phyloP scores from a whole-genome alignment of 768 basidiomycete species.

The Amanita thiersii region DNA sequence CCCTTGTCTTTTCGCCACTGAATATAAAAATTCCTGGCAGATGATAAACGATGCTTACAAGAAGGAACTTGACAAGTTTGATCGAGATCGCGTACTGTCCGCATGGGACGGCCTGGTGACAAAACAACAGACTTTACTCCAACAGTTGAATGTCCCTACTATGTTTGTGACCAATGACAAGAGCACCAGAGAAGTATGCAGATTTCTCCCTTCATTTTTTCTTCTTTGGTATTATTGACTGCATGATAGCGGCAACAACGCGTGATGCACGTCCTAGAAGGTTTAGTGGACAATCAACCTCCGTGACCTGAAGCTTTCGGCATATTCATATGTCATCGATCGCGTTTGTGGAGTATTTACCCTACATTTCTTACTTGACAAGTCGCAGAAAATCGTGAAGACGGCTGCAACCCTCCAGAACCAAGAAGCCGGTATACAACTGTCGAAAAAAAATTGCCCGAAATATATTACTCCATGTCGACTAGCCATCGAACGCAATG shows the following conservation, averaged over 20 bases:
- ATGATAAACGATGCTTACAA: constrained; percentile 57
- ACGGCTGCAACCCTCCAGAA: too few species aligned
- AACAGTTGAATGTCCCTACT: constrained; percentile 53
- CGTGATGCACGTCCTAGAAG: constrained; percentile 63
- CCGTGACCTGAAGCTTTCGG: neutral
- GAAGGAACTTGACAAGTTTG: constrained; percentile 60
- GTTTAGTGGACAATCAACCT: constrained; percentile 26
- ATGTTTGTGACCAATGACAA: constrained; percentile 54
- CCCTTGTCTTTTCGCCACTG: neutral
- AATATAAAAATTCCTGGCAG: constrained; percentile 25
- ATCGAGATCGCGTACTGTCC: constrained; percentile 55
- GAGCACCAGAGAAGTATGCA: constrained; percentile 49
- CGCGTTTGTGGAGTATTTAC: too few species aligned
- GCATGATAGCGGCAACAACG: constrained; percentile 52
- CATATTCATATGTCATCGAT: too few species aligned
- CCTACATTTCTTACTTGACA: too few species aligned
- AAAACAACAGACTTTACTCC: constrained; percentile 61
- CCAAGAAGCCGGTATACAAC: too few species aligned
- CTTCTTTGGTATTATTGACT: neutral
- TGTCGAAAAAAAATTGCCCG: too few species aligned
- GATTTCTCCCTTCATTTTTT: neutral
- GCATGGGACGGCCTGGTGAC: constrained; percentile 74
- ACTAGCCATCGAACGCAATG: too few species aligned
- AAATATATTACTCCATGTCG: too few species aligned
- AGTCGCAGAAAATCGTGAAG: too few species aligned